A percentile compares a stretch with the other conserved stretches of the same genome.
Evolutionary conservation across 2,329 filamentous ascomycete species (phyloP).

Genomic region (Trichoderma breve): DNA sequence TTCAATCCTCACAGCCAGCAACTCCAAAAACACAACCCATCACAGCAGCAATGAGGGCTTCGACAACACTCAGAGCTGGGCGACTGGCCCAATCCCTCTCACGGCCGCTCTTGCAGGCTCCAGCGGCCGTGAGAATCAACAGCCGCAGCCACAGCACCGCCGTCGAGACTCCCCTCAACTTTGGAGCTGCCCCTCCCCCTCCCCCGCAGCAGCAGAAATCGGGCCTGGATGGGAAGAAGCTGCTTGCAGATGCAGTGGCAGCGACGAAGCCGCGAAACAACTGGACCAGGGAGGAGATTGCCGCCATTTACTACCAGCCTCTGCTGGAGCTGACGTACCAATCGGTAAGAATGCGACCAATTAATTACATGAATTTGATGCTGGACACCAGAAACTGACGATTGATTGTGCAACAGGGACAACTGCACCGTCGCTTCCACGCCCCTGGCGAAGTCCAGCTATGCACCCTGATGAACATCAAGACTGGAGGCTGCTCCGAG

Average conservation of each 20-base stretch:
- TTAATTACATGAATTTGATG: not conserved
- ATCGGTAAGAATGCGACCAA: conserved; percentile 51
- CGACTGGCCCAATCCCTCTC: conserved; percentile 9
- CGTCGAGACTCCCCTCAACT: conserved; percentile 16
- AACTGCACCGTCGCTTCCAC: conserved; percentile 81
- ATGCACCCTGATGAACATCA: conserved; percentile 96
- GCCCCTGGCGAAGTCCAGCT: conserved; percentile 81
- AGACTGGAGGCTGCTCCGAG: conserved; percentile 87
- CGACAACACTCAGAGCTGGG: conserved; percentile 6
- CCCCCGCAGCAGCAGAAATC: conserved; percentile 13
- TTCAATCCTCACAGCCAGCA: not conserved
- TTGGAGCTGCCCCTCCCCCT: conserved; percentile 12
- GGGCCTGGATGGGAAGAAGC: conserved; percentile 28
- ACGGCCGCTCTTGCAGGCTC: not conserved
- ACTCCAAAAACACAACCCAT: not conserved
- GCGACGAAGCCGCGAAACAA: conserved; percentile 63
- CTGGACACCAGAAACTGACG: not conserved
- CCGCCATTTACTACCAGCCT: conserved; percentile 77
- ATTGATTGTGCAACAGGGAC: conserved; percentile 50
- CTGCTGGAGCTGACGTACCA: conserved; percentile 76
- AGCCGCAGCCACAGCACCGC: conserved; percentile 19
- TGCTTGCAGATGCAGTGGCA: conserved; percentile 54
- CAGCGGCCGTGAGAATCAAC: conserved; percentile 4
- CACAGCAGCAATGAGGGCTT: conserved; percentile 11
- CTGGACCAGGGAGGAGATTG: conserved; percentile 81